A percentile compares a stretch with the other conserved stretches of the same genome.
These are phyloP conservation scores for Torulaspora delbrueckii DNA, from an alignment of 805 yeast species.

Conservation along the genomic window DNA sequence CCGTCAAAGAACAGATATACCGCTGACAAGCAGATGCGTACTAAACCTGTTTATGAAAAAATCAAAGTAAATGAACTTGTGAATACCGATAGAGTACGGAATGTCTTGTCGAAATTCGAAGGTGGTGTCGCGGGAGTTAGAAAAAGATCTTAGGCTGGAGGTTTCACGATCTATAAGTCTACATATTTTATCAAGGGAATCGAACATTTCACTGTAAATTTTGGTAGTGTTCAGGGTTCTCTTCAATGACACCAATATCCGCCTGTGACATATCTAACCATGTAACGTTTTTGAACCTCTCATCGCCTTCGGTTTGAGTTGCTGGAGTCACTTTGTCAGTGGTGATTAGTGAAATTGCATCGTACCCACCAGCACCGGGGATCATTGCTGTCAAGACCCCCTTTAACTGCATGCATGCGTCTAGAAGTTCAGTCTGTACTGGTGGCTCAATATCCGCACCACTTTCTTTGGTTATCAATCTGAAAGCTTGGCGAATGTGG, in stretches of 20 bases:
- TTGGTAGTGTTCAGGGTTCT: constrained; percentile 34
- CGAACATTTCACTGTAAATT: constrained; percentile 10
- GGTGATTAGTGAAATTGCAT: constrained; percentile 77
- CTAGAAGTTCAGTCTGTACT: constrained; percentile 64
- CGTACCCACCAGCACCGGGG: constrained; percentile 98
- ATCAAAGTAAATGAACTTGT: constrained; percentile 32
- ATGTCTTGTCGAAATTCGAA: constrained; percentile 29
- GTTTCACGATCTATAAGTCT: constrained; percentile 3
- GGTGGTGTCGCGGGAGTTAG: constrained; percentile 35
- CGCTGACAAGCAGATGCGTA: constrained; percentile 33
- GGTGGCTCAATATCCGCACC: constrained; percentile 88
- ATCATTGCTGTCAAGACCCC: constrained; percentile 96
- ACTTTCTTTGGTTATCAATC: constrained; percentile 54
- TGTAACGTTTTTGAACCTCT: constrained; percentile 43
- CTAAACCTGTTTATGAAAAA: constrained; percentile 30
- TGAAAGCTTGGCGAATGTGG: constrained; percentile 53
- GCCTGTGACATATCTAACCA: constrained; percentile 71
- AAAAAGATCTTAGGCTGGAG: constrained; percentile 17
- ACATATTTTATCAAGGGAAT: neutral
- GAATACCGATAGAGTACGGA: constrained; percentile 23
- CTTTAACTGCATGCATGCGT: constrained; percentile 47
- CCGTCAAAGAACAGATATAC: constrained; percentile 30
- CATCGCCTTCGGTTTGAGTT: constrained; percentile 25
- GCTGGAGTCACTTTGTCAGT: constrained; percentile 41
- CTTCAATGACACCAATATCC: constrained; percentile 51